Evolutionary conservation across 306 rosid genomes (phyloP).

Genomic region (Cucurbita pepo): DNA sequence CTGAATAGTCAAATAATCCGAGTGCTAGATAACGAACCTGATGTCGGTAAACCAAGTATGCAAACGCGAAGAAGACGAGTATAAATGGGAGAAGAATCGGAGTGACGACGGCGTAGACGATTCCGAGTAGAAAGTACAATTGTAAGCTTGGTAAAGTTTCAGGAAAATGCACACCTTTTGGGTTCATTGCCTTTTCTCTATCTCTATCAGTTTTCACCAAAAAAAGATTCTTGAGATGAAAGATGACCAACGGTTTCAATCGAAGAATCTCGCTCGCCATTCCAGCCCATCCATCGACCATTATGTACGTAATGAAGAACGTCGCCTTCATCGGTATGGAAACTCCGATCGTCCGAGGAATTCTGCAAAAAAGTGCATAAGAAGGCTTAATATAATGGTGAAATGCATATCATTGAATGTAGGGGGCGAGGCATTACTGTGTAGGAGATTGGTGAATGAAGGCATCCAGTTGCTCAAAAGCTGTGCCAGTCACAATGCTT

Average conservation of each 20-base stretch:
- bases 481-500: slow-evolving; percentile 91
- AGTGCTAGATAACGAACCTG: slow-evolving; percentile 43
- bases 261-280: slow-evolving; percentile 92
- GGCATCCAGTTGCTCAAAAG: slow-evolving; percentile 76
- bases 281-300: slow-evolving; percentile 99
- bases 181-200: slow-evolving; percentile 75
- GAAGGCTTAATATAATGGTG: too few relatives aligned
- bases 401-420: not conserved
- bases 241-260: slow-evolving; percentile 77
- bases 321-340: slow-evolving; percentile 96
- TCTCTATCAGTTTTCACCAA: slow-evolving; percentile 93
- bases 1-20: not conserved
- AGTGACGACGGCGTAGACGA: slow-evolving; percentile 87
- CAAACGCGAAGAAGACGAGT: slow-evolving; percentile 80
- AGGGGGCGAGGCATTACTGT: slow-evolving; percentile 32
- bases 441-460: slow-evolving; percentile 92
- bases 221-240: slow-evolving; percentile 84
- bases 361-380: slow-evolving; percentile 20
- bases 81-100: slow-evolving; percentile 97
- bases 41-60: slow-evolving; percentile 93
- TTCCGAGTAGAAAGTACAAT: slow-evolving; percentile 83
- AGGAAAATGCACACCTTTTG: slow-evolving; percentile 74
- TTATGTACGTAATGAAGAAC: slow-evolving; percentile 92
- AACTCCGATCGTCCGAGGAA: slow-evolving; percentile 92
- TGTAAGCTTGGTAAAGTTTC: slow-evolving; percentile 90